phyloP scores from a whole-genome alignment of 2,329 filamentous ascomycete species.

The Chlorencoelia australis region DNA sequence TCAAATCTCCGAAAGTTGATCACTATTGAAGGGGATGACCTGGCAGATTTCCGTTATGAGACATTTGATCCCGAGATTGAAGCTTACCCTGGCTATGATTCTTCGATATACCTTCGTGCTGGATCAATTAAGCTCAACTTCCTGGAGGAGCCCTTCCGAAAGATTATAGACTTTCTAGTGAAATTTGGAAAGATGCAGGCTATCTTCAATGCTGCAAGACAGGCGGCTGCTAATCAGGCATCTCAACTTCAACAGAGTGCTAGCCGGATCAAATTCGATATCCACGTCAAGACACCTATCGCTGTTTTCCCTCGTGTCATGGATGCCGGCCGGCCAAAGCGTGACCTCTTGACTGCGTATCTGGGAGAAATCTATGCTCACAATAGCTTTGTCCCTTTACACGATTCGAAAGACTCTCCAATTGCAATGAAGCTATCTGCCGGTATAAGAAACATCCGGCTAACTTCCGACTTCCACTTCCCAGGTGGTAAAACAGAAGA shows the following conservation, averaged over 20 bases:
- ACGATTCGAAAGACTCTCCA: slow-evolving; percentile 62
- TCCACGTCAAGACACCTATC: slow-evolving; percentile 90
- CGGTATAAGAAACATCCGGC: slow-evolving; percentile 81
- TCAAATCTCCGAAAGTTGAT: slow-evolving; percentile 80
- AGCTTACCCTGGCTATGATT: slow-evolving; percentile 88
- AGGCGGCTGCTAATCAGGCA: slow-evolving; percentile 88
- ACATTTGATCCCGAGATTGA: slow-evolving; percentile 69
- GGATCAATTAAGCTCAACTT: slow-evolving; percentile 97
- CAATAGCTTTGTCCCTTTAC: slow-evolving; percentile 80
- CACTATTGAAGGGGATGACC: slow-evolving; percentile 87
- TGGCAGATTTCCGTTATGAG: slow-evolving; percentile 96
- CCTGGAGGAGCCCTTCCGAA: slow-evolving; percentile 90
- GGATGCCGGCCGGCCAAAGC: slow-evolving; percentile 54
- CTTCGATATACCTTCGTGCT: slow-evolving; percentile 78
- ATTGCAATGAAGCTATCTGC: slow-evolving; percentile 84
- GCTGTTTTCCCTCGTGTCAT: slow-evolving; percentile 83
- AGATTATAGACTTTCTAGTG: slow-evolving; percentile 94
- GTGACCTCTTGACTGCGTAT: slow-evolving; percentile 84
- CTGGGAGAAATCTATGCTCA: slow-evolving; percentile 95
- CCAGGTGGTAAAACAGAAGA: slow-evolving; percentile 63
- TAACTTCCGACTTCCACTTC: slow-evolving; percentile 87
- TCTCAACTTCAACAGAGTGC: slow-evolving; percentile 87
- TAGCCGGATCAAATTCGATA: slow-evolving; percentile 85
- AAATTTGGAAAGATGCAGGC: slow-evolving; percentile 99
- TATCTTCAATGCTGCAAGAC: slow-evolving; percentile 91